Percentiles rank a stretch among this genome's conserved stretches.
Evolutionary conservation across 2,329 filamentous ascomycete species (phyloP).

Genomic region (Fusarium circinatum): DNA sequence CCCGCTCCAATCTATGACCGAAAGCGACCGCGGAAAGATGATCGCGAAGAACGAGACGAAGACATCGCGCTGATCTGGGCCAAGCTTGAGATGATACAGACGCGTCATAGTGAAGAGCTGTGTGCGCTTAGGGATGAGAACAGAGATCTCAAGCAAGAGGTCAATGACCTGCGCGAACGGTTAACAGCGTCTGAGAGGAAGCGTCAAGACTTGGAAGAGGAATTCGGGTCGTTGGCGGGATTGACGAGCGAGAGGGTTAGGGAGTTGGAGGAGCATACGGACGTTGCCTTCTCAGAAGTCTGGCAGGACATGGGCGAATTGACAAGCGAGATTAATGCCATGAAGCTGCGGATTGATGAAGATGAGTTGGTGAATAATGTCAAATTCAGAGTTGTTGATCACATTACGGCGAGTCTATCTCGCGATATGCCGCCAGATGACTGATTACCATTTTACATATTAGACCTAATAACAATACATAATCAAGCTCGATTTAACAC

Average conservation of each 20-base stretch:
- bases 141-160: conserved; percentile 3
- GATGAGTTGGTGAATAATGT: conserved; percentile 5
- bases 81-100: neutral
- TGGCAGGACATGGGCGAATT: neutral
- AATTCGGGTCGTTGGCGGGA: neutral
- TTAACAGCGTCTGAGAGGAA: neutral
- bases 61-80: conserved; percentile 17
- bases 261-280: neutral
- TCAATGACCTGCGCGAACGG: conserved; percentile 1
- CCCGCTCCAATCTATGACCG: neutral
- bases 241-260: neutral
- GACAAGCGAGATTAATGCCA: neutral
- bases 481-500: too few species aligned
- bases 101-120: neutral
- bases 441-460: neutral
- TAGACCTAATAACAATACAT: too few species aligned
- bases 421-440: neutral
- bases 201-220: neutral
- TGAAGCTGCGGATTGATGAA: neutral
- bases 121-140: neutral
- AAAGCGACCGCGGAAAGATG: conserved; percentile 5
- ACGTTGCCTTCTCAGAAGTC: neutral
- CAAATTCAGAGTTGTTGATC: conserved; percentile 4
- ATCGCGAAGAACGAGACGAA: conserved; percentile 1
- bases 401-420: neutral